phyloP scores from a whole-genome alignment of 306 rosid genomes.

The Fragaria vesca region DNA sequence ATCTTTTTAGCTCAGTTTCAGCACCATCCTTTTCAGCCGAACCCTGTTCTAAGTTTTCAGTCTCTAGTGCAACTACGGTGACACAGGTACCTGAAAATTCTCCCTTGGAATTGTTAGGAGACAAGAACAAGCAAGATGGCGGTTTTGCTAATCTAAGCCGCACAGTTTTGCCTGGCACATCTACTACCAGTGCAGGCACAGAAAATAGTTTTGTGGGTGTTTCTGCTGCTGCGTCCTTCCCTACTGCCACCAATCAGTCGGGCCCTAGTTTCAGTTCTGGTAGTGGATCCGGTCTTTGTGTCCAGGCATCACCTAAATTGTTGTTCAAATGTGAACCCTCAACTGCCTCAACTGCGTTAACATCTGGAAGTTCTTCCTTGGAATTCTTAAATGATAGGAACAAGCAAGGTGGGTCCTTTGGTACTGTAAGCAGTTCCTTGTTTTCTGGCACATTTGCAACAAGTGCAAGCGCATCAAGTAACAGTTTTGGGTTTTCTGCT shows the following conservation, averaged over 20 bases:
- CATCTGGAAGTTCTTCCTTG: slow-evolving; percentile 30
- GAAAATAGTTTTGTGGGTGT: slow-evolving; percentile 48
- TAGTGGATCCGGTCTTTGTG: slow-evolving; percentile 27
- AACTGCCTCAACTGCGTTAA: slow-evolving; percentile 26
- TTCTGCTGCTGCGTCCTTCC: slow-evolving; percentile 43
- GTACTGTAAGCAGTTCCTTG: slow-evolving; percentile 39
- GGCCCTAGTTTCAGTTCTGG: slow-evolving; percentile 25
- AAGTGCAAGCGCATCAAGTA: slow-evolving; percentile 38
- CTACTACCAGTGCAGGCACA: slow-evolving; percentile 39
- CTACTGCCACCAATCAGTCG: slow-evolving; percentile 46
- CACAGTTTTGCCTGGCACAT: slow-evolving; percentile 35
- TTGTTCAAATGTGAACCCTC: not conserved
- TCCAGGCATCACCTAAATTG: slow-evolving; percentile 30
- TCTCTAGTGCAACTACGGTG: slow-evolving; percentile 28
- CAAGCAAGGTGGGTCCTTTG: slow-evolving; percentile 41
- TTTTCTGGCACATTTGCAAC: slow-evolving; percentile 42
- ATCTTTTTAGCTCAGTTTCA: slow-evolving; percentile 15
- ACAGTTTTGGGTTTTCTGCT: slow-evolving; percentile 55
- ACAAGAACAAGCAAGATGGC: slow-evolving; percentile 45
- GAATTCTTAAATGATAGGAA: slow-evolving; percentile 37
- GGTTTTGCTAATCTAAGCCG: slow-evolving; percentile 39
- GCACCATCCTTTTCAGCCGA: slow-evolving; percentile 26
- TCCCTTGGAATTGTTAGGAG: slow-evolving; percentile 32
- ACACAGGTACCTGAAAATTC: slow-evolving; percentile 32
- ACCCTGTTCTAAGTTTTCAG: slow-evolving; percentile 42